Conservation (phyloP, 192 early-diverging fungal genomes). For the Kickxella alabastrina region DNA sequence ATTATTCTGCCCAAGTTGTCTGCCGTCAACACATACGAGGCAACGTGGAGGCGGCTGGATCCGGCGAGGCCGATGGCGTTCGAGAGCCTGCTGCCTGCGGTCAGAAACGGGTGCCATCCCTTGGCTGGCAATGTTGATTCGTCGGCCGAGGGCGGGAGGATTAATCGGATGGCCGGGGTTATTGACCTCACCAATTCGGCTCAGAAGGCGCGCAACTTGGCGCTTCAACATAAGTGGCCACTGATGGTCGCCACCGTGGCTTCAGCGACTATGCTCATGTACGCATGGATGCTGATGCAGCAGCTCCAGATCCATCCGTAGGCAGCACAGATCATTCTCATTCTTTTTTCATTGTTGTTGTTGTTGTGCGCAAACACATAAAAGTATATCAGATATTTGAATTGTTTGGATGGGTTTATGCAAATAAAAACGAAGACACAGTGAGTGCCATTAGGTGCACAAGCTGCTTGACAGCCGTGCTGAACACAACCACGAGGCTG, state of each 20-base stretch:
- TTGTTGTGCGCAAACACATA: no score
- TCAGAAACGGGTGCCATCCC: constrained; percentile 23
- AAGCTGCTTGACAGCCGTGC: constrained; percentile 40
- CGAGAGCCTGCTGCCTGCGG: constrained; percentile 14
- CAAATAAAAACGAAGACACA: constrained; percentile 14
- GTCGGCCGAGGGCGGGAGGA: not conserved
- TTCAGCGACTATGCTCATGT: constrained; percentile 42
- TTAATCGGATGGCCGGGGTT: constrained; percentile 32
- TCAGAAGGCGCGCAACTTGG: constrained; percentile 41
- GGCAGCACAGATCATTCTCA: no score
- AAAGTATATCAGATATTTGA: no score
- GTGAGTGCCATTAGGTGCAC: constrained; percentile 19
- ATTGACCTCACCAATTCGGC: constrained; percentile 38
- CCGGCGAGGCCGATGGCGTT: constrained; percentile 34
- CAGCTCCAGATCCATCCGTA: constrained; percentile 26
- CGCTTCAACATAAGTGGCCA: constrained; percentile 38
- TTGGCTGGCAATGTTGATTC: not conserved
- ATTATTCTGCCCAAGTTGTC: constrained; percentile 30
- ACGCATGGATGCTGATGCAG: constrained; percentile 40
- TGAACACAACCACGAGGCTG: constrained; percentile 39
- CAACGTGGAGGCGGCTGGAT: constrained; percentile 44
- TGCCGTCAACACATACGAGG: constrained; percentile 33
- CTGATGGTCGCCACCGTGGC: constrained; percentile 36
- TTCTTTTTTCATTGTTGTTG: no score
- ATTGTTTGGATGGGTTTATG: not conserved